Evolutionary conservation across 805 yeast genomes (phyloP).

Genomic region (Sugiyamaella qingdaonensis): DNA sequence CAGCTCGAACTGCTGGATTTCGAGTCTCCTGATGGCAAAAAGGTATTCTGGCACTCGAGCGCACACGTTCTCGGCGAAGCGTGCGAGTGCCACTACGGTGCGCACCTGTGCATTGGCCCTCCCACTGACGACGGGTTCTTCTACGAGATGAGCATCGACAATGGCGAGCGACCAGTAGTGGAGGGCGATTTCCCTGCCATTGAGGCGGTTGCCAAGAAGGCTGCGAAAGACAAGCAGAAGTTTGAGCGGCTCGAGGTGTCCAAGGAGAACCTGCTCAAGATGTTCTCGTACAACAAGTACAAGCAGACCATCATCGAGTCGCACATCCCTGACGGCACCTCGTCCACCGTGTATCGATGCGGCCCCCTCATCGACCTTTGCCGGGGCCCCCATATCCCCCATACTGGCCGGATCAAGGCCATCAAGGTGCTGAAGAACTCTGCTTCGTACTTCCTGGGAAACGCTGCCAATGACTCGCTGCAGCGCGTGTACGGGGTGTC

Average conservation of each 20-base stretch:
- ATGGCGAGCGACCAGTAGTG: slow-evolving; percentile 69
- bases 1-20: slow-evolving; percentile 81
- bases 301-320: slow-evolving; percentile 81
- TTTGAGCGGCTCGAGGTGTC: slow-evolving; percentile 90
- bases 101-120: slow-evolving; percentile 90
- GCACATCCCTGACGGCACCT: slow-evolving; percentile 92
- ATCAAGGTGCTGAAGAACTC: slow-evolving; percentile 93
- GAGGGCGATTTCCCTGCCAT: slow-evolving; percentile 79
- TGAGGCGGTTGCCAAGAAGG: slow-evolving; percentile 83
- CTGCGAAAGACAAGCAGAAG: slow-evolving; percentile 90
- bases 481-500: slow-evolving; percentile 98
- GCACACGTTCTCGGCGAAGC: slow-evolving; percentile 99
- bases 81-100: slow-evolving; percentile 93
- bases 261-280: slow-evolving; percentile 83
- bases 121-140: slow-evolving; percentile 98
- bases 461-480: slow-evolving; percentile 84
- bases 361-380: slow-evolving; percentile 96
- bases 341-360: slow-evolving; percentile 96
- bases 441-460: slow-evolving; percentile 93
- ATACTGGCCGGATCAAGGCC: slow-evolving; percentile 94
- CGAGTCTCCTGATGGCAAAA: slow-evolving; percentile 89
- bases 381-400: slow-evolving; percentile 96
- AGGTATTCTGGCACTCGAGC: slow-evolving; percentile 98
- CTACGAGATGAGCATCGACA: slow-evolving; percentile 86
- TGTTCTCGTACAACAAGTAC: slow-evolving; percentile 95